Evolutionary conservation across 306 rosid species (phyloP).

Genomic region (Notholithocarpus densiflorus): DNA sequence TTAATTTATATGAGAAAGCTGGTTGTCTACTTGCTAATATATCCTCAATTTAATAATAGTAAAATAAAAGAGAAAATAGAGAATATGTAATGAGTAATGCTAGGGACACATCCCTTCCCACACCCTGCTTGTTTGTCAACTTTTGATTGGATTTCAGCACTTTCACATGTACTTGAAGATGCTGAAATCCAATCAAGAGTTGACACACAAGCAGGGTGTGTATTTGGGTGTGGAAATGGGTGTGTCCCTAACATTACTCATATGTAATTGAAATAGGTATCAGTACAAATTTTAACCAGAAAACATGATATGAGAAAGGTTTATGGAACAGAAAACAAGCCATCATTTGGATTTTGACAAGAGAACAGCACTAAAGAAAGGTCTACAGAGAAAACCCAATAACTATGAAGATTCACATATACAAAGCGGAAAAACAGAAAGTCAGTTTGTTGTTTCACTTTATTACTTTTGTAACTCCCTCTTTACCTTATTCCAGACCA

Average conservation of each 20-base stretch:
- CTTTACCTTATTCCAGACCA: slow-evolving; percentile 93
- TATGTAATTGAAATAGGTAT: neutral
- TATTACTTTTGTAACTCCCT: neutral
- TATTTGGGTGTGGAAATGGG: no score
- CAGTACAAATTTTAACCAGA: neutral
- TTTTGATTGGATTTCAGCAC: no score
- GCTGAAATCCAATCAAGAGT: no score
- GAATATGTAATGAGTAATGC: neutral
- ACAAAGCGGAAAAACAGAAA: neutral
- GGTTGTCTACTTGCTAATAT: neutral
- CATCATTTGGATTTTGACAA: neutral
- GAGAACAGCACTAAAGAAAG: neutral
- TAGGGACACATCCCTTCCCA: no score
- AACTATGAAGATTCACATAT: slow-evolving; percentile 8
- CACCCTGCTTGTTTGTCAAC: no score
- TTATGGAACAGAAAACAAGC: neutral
- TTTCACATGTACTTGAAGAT: no score
- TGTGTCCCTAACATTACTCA: no score
- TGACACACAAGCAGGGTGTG: no score
- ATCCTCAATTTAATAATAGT: neutral
- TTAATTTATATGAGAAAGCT: neutral
- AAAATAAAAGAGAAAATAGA: neutral
- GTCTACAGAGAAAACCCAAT: neutral
- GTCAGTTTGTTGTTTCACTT: neutral
- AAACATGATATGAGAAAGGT: neutral